These are phyloP conservation scores for Phytophthora nicotianae DNA, from an alignment of 352 stramenopile species.

Conservation along the genomic window DNA sequence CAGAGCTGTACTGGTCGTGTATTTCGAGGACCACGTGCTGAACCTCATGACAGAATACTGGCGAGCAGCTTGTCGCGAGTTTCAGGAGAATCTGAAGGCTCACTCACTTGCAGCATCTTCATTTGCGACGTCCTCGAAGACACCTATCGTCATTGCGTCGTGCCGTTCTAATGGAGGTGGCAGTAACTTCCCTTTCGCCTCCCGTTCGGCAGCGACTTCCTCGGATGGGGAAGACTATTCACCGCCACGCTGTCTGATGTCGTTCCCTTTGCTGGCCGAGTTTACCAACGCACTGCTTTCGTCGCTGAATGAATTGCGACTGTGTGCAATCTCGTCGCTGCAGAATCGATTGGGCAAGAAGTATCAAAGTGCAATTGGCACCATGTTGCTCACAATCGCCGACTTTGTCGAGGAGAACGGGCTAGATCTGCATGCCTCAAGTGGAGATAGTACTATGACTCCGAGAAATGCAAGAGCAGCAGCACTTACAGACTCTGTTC, in stretches of 20 bases:
- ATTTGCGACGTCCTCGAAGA: slow-evolving; percentile 46
- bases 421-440: slow-evolving; percentile 31
- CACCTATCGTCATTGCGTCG: slow-evolving; percentile 72
- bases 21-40: slow-evolving; percentile 84
- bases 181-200: slow-evolving; percentile 34
- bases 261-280: slow-evolving; percentile 84
- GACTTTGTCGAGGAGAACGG: slow-evolving; percentile 66
- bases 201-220: slow-evolving; percentile 11
- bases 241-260: slow-evolving; percentile 82
- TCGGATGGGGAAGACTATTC: slow-evolving; percentile 52
- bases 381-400: slow-evolving; percentile 54
- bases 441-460: slow-evolving; percentile 12
- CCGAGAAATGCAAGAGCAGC: slow-evolving; percentile 30
- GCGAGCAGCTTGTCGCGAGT: slow-evolving; percentile 60
- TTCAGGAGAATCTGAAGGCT: slow-evolving; percentile 56
- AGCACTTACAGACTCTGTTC: slow-evolving; percentile 45
- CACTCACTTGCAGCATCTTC: slow-evolving; percentile 43
- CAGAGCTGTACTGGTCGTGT: slow-evolving; percentile 77
- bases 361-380: slow-evolving; percentile 56
- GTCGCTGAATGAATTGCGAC: slow-evolving; percentile 86
- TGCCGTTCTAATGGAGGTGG: slow-evolving; percentile 47
- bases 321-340: slow-evolving; percentile 74
- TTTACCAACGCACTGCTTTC: slow-evolving; percentile 83
- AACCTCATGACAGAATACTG: slow-evolving; percentile 68
- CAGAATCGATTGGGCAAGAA: slow-evolving; percentile 59